These are phyloP conservation scores for Citrus unshiu DNA, from an alignment of 345 rosid genomes.

Conservation along the genomic window DNA sequence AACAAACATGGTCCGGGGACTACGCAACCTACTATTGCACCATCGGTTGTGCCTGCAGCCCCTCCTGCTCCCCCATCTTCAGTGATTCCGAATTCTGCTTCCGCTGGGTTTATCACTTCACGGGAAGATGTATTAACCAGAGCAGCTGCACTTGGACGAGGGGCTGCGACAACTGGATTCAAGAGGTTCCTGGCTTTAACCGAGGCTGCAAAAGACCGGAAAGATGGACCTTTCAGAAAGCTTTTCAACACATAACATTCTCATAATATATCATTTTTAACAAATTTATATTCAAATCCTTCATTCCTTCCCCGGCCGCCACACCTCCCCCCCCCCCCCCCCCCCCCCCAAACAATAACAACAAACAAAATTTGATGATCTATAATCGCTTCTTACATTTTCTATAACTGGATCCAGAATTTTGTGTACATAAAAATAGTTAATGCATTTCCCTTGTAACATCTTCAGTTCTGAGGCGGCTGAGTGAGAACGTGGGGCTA, in stretches of 20 bases:
- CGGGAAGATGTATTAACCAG: constrained; percentile 90
- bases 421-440: neutral
- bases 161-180: constrained; percentile 97
- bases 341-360: too few relatives aligned
- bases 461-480: neutral
- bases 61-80: constrained; percentile 44
- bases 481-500: neutral
- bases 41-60: constrained; percentile 35
- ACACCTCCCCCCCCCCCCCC: too few relatives aligned
- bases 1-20: constrained; percentile 77
- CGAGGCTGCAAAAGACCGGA: constrained; percentile 96
- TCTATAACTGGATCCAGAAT: neutral
- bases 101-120: constrained; percentile 71
- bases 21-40: constrained; percentile 35
- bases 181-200: constrained; percentile 98
- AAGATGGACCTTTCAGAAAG: constrained; percentile 94
- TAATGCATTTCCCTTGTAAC: too few relatives aligned
- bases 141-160: constrained; percentile 97
- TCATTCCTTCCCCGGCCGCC: neutral
- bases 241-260: constrained; percentile 67
- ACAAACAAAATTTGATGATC: neutral
- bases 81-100: constrained; percentile 34
- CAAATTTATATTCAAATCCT: neutral
- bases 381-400: neutral
- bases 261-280: neutral